These are phyloP conservation scores for Ophiocordyceps camponoti-leonardi DNA, from an alignment of 2,329 filamentous ascomycete genomes.

Conservation along the genomic window DNA sequence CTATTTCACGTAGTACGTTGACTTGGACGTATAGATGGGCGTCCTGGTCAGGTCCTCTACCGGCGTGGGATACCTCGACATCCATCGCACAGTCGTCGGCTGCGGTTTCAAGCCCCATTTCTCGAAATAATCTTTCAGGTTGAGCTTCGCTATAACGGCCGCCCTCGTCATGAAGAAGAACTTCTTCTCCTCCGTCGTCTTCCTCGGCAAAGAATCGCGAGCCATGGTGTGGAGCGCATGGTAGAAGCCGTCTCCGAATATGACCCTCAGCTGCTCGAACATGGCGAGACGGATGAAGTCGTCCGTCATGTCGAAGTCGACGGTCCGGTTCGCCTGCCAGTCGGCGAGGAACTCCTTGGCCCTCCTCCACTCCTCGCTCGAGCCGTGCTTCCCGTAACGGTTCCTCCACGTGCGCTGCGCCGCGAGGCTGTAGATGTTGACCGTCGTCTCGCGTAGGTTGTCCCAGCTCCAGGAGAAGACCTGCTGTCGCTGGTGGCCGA, in stretches of 20 bases:
- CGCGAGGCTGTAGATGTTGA: conserved; percentile 1
- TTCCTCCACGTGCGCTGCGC: not conserved
- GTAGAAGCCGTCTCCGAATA: not conserved
- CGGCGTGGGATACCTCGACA: not conserved
- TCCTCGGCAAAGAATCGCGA: not conserved
- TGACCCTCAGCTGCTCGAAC: conserved; percentile 1
- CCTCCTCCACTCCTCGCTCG: not conserved
- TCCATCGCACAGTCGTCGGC: not conserved
- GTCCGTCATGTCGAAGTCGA: not conserved
- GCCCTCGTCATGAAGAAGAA: not conserved
- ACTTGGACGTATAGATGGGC: not conserved
- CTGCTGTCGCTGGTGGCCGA: conserved; percentile 2
- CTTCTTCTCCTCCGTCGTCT: not conserved
- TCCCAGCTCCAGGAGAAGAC: conserved; percentile 1
- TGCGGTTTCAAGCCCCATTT: not conserved
- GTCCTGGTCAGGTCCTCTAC: not conserved
- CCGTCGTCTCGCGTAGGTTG: not conserved
- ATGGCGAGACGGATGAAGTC: not conserved
- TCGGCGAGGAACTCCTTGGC: conserved; percentile 1
- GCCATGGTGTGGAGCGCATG: not conserved
- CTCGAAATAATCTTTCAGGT: not conserved
- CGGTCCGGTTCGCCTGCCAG: not conserved
- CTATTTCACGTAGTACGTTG: too few species aligned
- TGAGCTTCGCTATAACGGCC: not conserved
- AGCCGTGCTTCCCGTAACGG: not conserved